Evolutionary conservation across 1,284 basidiomycete species (phyloP).

Genomic region (Fomitopsis pinicola): DNA sequence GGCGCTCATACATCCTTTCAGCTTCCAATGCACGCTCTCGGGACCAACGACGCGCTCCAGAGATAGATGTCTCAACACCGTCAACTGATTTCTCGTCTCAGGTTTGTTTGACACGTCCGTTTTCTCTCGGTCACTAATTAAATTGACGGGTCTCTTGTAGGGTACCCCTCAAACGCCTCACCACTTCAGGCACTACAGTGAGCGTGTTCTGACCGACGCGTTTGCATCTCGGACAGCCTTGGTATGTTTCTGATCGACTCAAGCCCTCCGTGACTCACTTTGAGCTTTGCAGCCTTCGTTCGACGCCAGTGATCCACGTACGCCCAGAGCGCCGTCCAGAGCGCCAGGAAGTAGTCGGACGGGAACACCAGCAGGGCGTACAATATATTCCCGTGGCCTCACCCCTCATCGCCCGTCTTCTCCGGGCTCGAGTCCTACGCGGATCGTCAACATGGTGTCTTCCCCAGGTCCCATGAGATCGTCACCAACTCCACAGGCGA

Average conservation of each 20-base stretch:
- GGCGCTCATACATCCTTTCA: constrained; percentile 6
- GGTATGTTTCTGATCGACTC: constrained; percentile 11
- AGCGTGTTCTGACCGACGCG: constrained; percentile 26
- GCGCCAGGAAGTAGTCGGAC: constrained; percentile 2
- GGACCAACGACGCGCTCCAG: constrained; percentile 43
- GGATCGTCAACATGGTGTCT: constrained; percentile 66
- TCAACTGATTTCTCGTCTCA: constrained; percentile 22
- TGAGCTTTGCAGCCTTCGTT: neutral
- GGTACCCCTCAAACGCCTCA: constrained; percentile 27
- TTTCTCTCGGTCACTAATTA: neutral
- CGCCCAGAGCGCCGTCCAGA: neutral
- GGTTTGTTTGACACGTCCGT: constrained; percentile 25
- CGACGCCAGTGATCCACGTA: neutral
- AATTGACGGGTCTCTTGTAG: neutral
- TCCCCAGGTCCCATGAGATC: constrained; percentile 71
- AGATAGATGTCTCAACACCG: constrained; percentile 24
- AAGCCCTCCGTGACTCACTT: neutral
- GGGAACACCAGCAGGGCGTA: constrained; percentile 21
- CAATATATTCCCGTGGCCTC: constrained; percentile 21
- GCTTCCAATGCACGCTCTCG: constrained; percentile 52
- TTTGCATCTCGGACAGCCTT: constrained; percentile 16
- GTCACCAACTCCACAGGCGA: constrained; percentile 53
- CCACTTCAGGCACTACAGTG: constrained; percentile 28
- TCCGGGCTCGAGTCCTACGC: constrained; percentile 44
- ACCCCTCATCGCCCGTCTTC: constrained; percentile 46